A percentile compares a stretch with the other conserved stretches of the same genome.
Evolutionary conservation across 805 yeast species (phyloP).

Genomic region (Myxozyma neotropica): DNA sequence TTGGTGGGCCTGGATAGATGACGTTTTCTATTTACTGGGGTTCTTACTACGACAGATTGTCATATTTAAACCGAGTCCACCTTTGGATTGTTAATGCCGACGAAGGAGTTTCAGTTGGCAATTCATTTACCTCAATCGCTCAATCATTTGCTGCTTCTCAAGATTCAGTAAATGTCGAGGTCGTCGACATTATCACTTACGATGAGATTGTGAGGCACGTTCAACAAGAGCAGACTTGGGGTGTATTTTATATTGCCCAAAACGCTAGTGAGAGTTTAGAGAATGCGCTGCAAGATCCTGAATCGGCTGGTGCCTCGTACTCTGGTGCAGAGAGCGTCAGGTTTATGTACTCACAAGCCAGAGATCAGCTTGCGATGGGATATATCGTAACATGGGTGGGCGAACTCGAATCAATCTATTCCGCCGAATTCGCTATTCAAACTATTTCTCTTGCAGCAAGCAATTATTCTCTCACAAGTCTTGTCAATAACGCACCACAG

Average conservation of each 20-base stretch:
- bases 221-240: slow-evolving; percentile 61
- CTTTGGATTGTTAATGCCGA: slow-evolving; percentile 49
- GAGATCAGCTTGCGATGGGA: slow-evolving; percentile 58
- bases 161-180: slow-evolving; percentile 29
- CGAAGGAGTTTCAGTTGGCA: slow-evolving; percentile 42
- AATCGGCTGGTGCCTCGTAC: slow-evolving; percentile 35
- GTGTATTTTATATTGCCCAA: slow-evolving; percentile 55
- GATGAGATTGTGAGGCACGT: slow-evolving; percentile 50
- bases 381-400: slow-evolving; percentile 52
- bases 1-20: slow-evolving; percentile 18
- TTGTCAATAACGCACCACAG: slow-evolving; percentile 37
- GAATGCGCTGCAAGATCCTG: slow-evolving; percentile 47
- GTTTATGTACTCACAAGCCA: slow-evolving; percentile 61
- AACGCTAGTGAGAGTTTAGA: slow-evolving; percentile 50
- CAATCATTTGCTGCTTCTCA: slow-evolving; percentile 38
- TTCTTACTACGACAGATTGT: slow-evolving; percentile 44
- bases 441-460: slow-evolving; percentile 41
- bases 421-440: slow-evolving; percentile 31
- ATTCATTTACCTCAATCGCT: slow-evolving; percentile 38
- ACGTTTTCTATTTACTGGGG: slow-evolving; percentile 56
- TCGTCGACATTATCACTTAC: slow-evolving; percentile 41
- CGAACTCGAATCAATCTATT: slow-evolving; percentile 44
- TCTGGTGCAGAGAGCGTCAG: slow-evolving; percentile 43
- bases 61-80: slow-evolving; percentile 38
- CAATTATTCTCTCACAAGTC: slow-evolving; percentile 35